Conservation (phyloP, 306 rosid species). For the Lathyrus tuberosus region DNA sequence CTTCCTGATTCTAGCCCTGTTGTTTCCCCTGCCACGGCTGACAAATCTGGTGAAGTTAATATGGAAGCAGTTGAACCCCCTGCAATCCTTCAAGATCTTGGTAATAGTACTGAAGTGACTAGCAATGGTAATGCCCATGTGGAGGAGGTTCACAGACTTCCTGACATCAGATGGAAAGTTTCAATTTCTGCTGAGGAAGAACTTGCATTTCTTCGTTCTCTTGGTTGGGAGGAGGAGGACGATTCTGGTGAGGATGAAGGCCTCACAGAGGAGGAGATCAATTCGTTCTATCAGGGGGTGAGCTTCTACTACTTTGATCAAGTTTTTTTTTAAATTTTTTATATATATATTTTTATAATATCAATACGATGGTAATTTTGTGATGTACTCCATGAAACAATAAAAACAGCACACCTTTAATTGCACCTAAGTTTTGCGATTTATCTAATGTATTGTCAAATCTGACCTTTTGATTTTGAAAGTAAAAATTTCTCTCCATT, state of each 20-base stretch:
- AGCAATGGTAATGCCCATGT: conserved; percentile 59
- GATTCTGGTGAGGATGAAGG: conserved; percentile 89
- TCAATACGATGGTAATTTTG: background rate
- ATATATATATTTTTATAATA: too few species aligned
- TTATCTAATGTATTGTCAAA: background rate
- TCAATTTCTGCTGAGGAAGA: conserved; percentile 79
- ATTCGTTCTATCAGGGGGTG: conserved; percentile 77
- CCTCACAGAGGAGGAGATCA: conserved; percentile 95
- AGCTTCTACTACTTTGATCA: conserved; percentile 29
- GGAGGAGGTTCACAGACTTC: conserved; percentile 55
- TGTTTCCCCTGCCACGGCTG: conserved; percentile 57
- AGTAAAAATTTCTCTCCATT: background rate
- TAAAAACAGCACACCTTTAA: background rate
- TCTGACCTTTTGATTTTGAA: conserved; percentile 4
- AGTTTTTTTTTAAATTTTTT: background rate
- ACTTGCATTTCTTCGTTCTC: conserved; percentile 93
- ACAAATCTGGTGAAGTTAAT: conserved; percentile 63
- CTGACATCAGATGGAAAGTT: conserved; percentile 47
- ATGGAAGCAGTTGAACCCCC: conserved; percentile 53
- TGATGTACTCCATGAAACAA: background rate
- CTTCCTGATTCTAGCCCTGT: conserved; percentile 61
- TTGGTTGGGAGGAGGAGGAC: conserved; percentile 98
- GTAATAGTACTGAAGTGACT: conserved; percentile 59
- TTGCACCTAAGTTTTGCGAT: background rate
- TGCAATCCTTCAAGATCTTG: conserved; percentile 52